Base-by-base conservation (phyloP, 2,329 filamentous ascomycete genomes). In the Trichoderma sp. region DNA sequence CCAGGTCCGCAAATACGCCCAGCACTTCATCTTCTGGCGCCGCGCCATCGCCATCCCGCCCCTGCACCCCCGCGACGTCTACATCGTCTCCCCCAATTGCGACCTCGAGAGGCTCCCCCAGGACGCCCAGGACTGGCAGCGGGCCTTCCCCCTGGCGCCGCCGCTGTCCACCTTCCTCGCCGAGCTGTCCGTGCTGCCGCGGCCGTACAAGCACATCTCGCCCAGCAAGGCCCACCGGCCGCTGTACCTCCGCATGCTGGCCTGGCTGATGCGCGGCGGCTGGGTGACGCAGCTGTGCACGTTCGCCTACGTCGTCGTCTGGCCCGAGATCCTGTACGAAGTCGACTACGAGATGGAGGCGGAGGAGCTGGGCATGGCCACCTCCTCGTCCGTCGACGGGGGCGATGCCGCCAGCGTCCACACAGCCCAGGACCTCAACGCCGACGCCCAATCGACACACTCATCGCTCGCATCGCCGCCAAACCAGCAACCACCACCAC, bases 11-110 rank as follows among this genome's bases (percentile, higher is more conserved):
- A 89, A 92, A 70, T 91, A 96, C 68, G 93, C 93, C 10, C 90
- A 92, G 65, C 95, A 98, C 78, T 89, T 99, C 68, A 93, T 98
- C 67, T 96, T 96, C 78, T 98, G 94, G 93, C 89, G 95, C 26
- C 90, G 93, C 65, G 95, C 94, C 54, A 91, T 96, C 67, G 90
- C 94, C 17, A 94, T 98, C 47, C 91, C 92, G 5, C 95, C 95
- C 0, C 85, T 99, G 6, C 93, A 97, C 73, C 90, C 91, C 50
- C 86, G 93, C 55, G 93, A 98, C 74, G 90, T 89, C 12, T 99
- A 98, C 76, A 90, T 98, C 41, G 86, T 97, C 30, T 96, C 92
- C 1, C 93, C 94, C 0, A 96, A 96, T 74, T 93, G 92, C 67
- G 90, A 97, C 71, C 85, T 93, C 71, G 81, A 84, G 59, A 86